Base-by-base conservation (phyloP, 1,284 basidiomycete species). In the Sporisorium exsertum region DNA sequence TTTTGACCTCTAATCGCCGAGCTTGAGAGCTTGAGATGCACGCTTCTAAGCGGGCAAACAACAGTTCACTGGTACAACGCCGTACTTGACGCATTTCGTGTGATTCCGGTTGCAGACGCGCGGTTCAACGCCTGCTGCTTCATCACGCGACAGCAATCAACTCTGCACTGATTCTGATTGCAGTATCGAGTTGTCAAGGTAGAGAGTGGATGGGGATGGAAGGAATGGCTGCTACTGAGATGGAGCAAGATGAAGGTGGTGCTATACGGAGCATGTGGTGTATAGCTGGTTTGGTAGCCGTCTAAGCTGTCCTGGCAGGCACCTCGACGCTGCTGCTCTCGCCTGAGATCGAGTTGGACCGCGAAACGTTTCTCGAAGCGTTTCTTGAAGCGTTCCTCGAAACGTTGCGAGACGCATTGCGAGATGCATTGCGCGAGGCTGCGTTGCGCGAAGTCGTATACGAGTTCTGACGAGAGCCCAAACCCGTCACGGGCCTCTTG, bases 401-500 rank as follows among this genome's bases (percentile, higher is more conserved):
- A 2, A 58, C 43, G 18, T 64, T 65, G 27, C 72, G 49, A 10
- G 56, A 61, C 5, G 65, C 71, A 42, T 73, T 68, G 12, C 64
- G 47, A 4, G 59, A 58, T 1, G 69, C 69, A 24, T 72, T 72
- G 51, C 63, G 59, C 4, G 66, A 74, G 32, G 66, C 66, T 1
- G 72, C 72, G 35, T 66, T 47, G 50, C 58, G 66, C 24, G 72
- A 74, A 16, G 63, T 74, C 57, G 69, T 50, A 57, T 65, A 74
- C 45, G 72, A 74, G 53, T 55, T 74, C 22, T 57, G 63, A 35
- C 72, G 66, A 8, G 59, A 70, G 24, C 72, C 72, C 5, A 74
- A 54, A 0, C 72, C 72, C 0, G 37, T 58, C 3, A 61, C 54
- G 3, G 72, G 65, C 26, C 65, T 53, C 59, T 69, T 71, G 54